Conservation (phyloP, 768 basidiomycete genomes). For the Trametes elegans region DNA sequence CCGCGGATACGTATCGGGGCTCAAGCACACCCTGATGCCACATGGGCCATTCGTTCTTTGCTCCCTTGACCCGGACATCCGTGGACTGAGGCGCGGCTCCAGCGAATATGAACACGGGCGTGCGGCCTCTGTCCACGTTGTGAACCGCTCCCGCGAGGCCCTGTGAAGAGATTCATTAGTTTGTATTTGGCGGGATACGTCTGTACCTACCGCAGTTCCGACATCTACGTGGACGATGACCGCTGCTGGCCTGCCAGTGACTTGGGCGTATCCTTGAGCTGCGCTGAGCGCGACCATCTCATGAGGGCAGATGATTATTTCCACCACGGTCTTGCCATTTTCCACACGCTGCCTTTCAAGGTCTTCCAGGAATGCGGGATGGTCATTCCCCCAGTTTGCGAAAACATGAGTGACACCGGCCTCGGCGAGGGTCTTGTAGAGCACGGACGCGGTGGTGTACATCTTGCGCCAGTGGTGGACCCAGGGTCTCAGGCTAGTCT, state of each 20-base stretch:
- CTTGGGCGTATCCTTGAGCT: constrained; percentile 71
- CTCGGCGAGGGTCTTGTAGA: constrained; percentile 51
- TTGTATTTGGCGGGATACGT: too few relatives aligned
- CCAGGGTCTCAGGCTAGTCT: too few relatives aligned
- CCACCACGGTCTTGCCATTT: constrained; percentile 39
- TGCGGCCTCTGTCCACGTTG: constrained; percentile 60
- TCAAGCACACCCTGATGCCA: constrained; percentile 63
- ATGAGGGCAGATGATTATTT: constrained; percentile 67
- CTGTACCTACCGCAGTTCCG: constrained; percentile 58
- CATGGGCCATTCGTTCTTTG: constrained; percentile 74
- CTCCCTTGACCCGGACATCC: constrained; percentile 55
- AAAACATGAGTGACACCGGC: constrained; percentile 67
- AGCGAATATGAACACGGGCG: constrained; percentile 72
- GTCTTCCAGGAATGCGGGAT: constrained; percentile 72
- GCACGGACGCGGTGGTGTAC: constrained; percentile 60
- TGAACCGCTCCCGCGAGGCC: constrained; percentile 71
- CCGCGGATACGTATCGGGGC: too few relatives aligned
- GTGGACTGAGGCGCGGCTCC: constrained; percentile 64
- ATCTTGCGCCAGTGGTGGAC: too few relatives aligned
- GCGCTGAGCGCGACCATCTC: constrained; percentile 77
- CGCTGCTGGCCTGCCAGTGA: constrained; percentile 62
- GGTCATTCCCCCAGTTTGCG: constrained; percentile 78
- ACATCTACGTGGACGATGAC: constrained; percentile 77
- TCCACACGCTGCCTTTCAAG: constrained; percentile 52
- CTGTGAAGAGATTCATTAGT: constrained; percentile 33